Evolutionary conservation across 176 grass and related monocot species (phyloP), one percentile per base, ranked within the genome.

Genomic region (Eragrostis nindensis): DNA sequence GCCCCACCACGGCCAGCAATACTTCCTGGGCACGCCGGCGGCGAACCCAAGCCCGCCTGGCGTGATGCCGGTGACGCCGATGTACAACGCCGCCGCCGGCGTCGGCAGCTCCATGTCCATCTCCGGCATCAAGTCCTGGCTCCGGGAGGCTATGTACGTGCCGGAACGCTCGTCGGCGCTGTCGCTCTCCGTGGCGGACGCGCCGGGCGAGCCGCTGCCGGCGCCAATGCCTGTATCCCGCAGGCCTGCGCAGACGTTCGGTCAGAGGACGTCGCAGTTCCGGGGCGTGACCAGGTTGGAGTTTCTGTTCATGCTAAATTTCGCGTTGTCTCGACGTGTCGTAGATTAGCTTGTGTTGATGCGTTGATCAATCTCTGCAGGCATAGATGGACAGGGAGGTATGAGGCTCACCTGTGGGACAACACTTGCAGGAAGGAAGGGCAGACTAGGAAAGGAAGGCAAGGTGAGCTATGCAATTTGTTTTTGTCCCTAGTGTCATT

Each of bases 391-490:
- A 97, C 94, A 0, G 94, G 94, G 69, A 90, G 94, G 80, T 97
- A 92, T 36, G 94, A 97, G 86, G 94, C 94, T 14, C 94, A 97
- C 81, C 43, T 97, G 49, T 97, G 94, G 94, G 94, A 97, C 68
- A 97, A 97, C 83, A 97, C 84, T 45, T 92, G 94, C 74, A 90
- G 89, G 83, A 97, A 90, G 76, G 94, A 97, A 87, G 94, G 94
- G 11, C 94, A 97, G 53, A 97, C 91, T 32, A 97, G 94, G 82
- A 97, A 97, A 84, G 94, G 94, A 27, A 88, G 91, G 68, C 94
- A 97, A 97, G 94, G 94, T 97, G 65, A 84, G 79, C 41, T 8
- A 52, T 41, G 24, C 30, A 24, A 27, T 50, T 27, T n/a, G n/a
- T 19, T 49, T 9, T 45, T 50, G 2, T 7, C 53, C n/a, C n/a